phyloP scores from a whole-genome alignment of 2,329 filamentous ascomycete genomes.

The Acarospora socialis region DNA sequence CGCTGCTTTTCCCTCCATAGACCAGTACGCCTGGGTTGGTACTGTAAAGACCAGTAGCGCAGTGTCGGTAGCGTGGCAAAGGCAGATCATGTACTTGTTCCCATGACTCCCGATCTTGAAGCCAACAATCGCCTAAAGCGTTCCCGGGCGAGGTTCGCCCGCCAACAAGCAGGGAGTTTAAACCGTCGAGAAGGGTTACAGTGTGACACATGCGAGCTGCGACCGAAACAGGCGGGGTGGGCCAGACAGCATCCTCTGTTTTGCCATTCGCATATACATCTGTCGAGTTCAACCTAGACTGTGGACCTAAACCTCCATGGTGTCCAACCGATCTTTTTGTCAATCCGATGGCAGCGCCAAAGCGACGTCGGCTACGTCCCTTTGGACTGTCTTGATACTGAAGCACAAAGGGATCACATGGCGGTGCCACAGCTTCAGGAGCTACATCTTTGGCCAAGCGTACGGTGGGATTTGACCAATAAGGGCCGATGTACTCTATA shows the following conservation, averaged over 20 bases:
- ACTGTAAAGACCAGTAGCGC: conserved; percentile 31
- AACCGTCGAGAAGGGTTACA: conserved; percentile 47
- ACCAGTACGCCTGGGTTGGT: conserved; percentile 25
- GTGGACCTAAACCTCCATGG: conserved; percentile 29
- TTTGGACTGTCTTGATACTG: conserved; percentile 26
- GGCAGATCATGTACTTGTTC: conserved; percentile 50
- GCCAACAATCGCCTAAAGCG: conserved; percentile 61
- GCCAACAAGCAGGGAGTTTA: conserved; percentile 53
- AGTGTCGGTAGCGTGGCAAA: conserved; percentile 61
- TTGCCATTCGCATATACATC: conserved; percentile 34
- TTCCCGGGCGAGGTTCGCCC: conserved; percentile 64
- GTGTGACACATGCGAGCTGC: conserved; percentile 57
- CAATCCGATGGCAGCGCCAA: conserved; percentile 40
- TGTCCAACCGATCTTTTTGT: conserved; percentile 21
- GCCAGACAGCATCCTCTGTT: conserved; percentile 31
- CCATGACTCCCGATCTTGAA: conserved; percentile 52
- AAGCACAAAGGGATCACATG: too few relatives aligned
- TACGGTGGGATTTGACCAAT: too few relatives aligned
- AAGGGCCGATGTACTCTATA: too few relatives aligned
- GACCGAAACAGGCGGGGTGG: conserved; percentile 27
- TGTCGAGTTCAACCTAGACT: conserved; percentile 34
- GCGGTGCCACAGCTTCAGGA: too few relatives aligned
- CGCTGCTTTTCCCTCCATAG: conserved; percentile 32
- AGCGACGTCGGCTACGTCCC: conserved; percentile 39
- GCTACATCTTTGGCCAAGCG: too few relatives aligned